Evolutionary conservation across 2,329 filamentous ascomycete genomes (phyloP), one percentile per base, ranked within the genome.

Genomic region (Ophiostoma sp.): DNA sequence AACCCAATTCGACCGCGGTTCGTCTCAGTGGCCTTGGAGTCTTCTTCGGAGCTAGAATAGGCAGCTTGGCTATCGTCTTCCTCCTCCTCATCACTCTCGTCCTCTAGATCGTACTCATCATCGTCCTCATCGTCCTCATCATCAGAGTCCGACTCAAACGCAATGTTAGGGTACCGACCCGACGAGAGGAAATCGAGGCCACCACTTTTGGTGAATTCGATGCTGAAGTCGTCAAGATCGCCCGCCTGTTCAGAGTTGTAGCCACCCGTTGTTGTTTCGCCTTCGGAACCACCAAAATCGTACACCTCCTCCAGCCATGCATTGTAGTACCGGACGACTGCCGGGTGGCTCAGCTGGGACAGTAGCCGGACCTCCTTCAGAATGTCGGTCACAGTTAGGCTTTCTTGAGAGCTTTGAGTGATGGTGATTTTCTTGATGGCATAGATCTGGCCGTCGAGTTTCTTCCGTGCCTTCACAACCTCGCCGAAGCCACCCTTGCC

Each of bases 361-460:
- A 99, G 82, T 8, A 98, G 80, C 76, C 93, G 89, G 55, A 97
- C 94, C 77, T 95, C 91, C 67, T 91, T 92, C 40, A 94, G 77
- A 12, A 93, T 88, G 75, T 97, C 91, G 0, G 90, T 93, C 75
- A 97, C 90, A 0, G 91, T 93, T 52, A 98, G 81, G 69, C 90
- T 91, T 69, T 88, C 84, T 40, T 90, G 85, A 0, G 92, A 92
- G 66, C 89, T 89, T 73, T 95, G 91, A 0, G 88, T 91, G 71
- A 99, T 95, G 0, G 88, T 92, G 71, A 99, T 95, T 76, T 98
- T 97, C 77, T 99, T 99, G 76, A 99, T 91, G 18, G 95, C 95
- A 78, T 98, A 99, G 60, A 96, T 89, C 69, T 93, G 91, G 0
- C 92, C 92, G 76, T 98, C 95, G 4, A 97, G 86, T 79, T 95